Base-by-base conservation (phyloP, 805 yeast genomes). In the Wickerhamomyces subpelliculosus region DNA sequence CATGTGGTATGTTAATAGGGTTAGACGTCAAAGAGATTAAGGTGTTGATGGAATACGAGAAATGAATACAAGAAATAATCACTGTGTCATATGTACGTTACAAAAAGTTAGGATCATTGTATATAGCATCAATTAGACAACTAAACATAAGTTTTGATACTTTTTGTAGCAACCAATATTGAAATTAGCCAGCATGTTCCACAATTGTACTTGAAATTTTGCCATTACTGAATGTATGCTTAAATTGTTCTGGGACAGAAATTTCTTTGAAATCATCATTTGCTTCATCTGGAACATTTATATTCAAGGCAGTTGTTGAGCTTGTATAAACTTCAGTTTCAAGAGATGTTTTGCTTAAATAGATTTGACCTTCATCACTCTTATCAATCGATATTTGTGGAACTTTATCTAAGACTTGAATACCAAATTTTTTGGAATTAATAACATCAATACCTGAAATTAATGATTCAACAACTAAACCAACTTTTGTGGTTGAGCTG, bases 181-280 rank as follows among this genome's bases (percentile, higher is more conserved):
- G 14, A 8, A 8, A 16, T 60, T 62, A 85, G 44, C 89, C 93
- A 22, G 81, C 79, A 61, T 85, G 95, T 58, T 84, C 93, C 34
- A 86, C 95, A 46, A 88, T 81, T 32, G 73, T 70, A 48, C 85
- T 77, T 25, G 70, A 67, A 43, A 89, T 61, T 53, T 74, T 73
- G 22, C 90, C 93, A 38, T 58, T 54, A 32, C 62, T 67, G 44
- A 85, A 67, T 14, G 74, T 68, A 62, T 87, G 96, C 55, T 77
- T 75, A 61, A 93, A 73, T 66, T 93, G 98, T 63, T 93, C 99
- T 8, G 97, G 96, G 30, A 84, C 75, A 8, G 96, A 80, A 38
- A 78, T 65, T 61, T 93, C 99, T 38, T 69, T 74, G 61, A 73
- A 80, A 58, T 90, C 96, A 33, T 67, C 83, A 33, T 70, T 75